phyloP scores from a whole-genome alignment of 208 protist species.

The Blechomonas ayalai region DNA sequence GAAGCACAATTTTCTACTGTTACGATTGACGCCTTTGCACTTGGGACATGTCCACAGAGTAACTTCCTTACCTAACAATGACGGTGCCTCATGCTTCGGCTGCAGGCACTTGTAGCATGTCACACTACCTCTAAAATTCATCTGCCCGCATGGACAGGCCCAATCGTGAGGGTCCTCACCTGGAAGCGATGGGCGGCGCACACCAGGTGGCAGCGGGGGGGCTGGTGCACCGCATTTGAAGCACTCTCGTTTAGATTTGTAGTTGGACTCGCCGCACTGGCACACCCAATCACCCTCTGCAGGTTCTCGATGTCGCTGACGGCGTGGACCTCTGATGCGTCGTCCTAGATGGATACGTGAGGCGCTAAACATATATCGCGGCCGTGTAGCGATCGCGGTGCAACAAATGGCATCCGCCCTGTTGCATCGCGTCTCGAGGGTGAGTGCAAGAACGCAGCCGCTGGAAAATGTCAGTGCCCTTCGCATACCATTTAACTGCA shows the following conservation, averaged over 20 bases:
- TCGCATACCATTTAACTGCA: too few relatives aligned
- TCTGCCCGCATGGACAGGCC: slow-evolving; percentile 87
- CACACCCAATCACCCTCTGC: slow-evolving; percentile 80
- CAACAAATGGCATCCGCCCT: too few relatives aligned
- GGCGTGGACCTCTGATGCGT: slow-evolving; percentile 33
- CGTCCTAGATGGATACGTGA: slow-evolving; percentile 24
- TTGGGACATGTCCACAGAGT: slow-evolving; percentile 80
- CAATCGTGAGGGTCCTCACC: slow-evolving; percentile 88
- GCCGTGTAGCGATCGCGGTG: too few relatives aligned
- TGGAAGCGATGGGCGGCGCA: slow-evolving; percentile 68
- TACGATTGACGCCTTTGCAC: slow-evolving; percentile 79
- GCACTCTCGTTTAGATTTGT: slow-evolving; percentile 83
- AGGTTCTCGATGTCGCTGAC: slow-evolving; percentile 53
- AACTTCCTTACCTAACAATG: slow-evolving; percentile 64
- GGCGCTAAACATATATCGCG: too few relatives aligned
- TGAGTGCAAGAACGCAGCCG: too few relatives aligned
- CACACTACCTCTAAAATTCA: slow-evolving; percentile 86
- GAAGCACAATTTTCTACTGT: slow-evolving; percentile 76
- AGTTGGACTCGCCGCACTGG: slow-evolving; percentile 84
- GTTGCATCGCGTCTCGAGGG: too few relatives aligned
- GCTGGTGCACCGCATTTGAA: slow-evolving; percentile 86
- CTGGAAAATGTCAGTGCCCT: too few relatives aligned
- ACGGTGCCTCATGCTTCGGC: slow-evolving; percentile 76
- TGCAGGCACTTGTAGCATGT: slow-evolving; percentile 80
- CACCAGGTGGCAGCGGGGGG: slow-evolving; percentile 79